Percentiles rank a stretch among this genome's conserved stretches.
Conservation (phyloP, 2,329 filamentous ascomycete species). For the Trichoderma gracile region DNA sequence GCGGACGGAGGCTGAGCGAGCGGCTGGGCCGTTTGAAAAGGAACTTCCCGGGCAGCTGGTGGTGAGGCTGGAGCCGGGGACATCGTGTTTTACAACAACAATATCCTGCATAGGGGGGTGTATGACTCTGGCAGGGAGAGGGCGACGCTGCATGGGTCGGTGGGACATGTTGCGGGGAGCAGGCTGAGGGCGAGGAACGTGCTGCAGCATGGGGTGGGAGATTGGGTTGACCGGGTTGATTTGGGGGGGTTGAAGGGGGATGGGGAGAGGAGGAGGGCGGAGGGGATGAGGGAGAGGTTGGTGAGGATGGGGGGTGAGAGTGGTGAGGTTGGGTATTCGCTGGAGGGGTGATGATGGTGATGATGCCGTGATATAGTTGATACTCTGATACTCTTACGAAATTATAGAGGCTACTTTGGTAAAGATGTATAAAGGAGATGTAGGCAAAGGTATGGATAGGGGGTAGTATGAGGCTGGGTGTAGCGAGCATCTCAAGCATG, state of each 20-base stretch:
- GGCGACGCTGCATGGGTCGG: conserved; percentile 71
- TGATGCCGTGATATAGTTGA: neutral
- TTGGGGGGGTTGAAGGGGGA: conserved; percentile 49
- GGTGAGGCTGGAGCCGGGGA: conserved; percentile 73
- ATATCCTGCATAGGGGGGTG: conserved; percentile 75
- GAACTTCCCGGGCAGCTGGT: conserved; percentile 63
- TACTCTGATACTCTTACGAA: no score
- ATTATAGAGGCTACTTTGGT: no score
- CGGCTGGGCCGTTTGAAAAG: conserved; percentile 64
- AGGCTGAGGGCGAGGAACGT: conserved; percentile 66
- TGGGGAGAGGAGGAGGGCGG: conserved; percentile 52
- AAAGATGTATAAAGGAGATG: no score
- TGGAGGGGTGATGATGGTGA: conserved; percentile 49
- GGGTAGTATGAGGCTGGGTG: no score
- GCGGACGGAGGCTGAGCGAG: conserved; percentile 68
- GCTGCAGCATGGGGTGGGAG: conserved; percentile 70
- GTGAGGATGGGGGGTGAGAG: conserved; percentile 62
- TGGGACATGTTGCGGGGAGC: conserved; percentile 61
- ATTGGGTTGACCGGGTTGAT: conserved; percentile 62
- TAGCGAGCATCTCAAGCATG: no score
- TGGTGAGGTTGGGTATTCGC: conserved; percentile 64
- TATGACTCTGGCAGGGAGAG: conserved; percentile 62
- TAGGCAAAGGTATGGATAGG: no score
- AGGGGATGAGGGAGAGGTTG: conserved; percentile 64
- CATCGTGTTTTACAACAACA: conserved; percentile 86